Conservation (phyloP, 2,329 filamentous ascomycete species). For the Aspergillus tamarii region DNA sequence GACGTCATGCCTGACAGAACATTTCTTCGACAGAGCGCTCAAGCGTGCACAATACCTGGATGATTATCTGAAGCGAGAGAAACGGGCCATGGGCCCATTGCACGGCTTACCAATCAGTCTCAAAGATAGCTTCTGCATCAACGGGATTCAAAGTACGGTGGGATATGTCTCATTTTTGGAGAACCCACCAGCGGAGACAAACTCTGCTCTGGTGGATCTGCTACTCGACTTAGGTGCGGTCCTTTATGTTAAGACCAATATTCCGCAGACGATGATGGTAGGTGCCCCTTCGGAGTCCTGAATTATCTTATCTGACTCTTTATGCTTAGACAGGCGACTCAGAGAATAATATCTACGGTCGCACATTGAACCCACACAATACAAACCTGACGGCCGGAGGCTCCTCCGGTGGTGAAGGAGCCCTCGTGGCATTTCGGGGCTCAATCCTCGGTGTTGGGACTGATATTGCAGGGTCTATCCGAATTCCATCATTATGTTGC, state of each 20-base stretch:
- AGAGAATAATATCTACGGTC: slow-evolving; percentile 34
- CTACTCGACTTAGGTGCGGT: slow-evolving; percentile 33
- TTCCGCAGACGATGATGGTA: slow-evolving; percentile 39
- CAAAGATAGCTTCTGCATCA: slow-evolving; percentile 35
- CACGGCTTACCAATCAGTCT: slow-evolving; percentile 45
- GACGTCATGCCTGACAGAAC: slow-evolving; percentile 43
- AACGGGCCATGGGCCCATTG: slow-evolving; percentile 38
- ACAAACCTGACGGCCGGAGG: slow-evolving; percentile 31
- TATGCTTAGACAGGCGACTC: slow-evolving; percentile 29
- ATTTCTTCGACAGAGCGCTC: slow-evolving; percentile 40
- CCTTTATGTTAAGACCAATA: slow-evolving; percentile 39
- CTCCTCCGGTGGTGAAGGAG: slow-evolving; percentile 40
- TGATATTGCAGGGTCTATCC: slow-evolving; percentile 42
- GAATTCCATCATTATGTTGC: slow-evolving; percentile 40
- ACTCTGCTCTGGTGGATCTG: slow-evolving; percentile 29
- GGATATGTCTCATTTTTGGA: slow-evolving; percentile 31
- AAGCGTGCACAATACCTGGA: slow-evolving; percentile 43
- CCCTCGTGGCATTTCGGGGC: slow-evolving; percentile 40
- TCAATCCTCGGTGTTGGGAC: slow-evolving; percentile 41
- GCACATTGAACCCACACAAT: slow-evolving; percentile 34
- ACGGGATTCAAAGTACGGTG: slow-evolving; percentile 25
- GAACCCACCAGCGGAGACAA: slow-evolving; percentile 17
- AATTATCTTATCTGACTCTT: not conserved
- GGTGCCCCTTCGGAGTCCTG: not conserved
- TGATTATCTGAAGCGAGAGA: slow-evolving; percentile 31